Conservation (phyloP, 2,329 filamentous ascomycete species). For the Aspergillus floridensis region DNA sequence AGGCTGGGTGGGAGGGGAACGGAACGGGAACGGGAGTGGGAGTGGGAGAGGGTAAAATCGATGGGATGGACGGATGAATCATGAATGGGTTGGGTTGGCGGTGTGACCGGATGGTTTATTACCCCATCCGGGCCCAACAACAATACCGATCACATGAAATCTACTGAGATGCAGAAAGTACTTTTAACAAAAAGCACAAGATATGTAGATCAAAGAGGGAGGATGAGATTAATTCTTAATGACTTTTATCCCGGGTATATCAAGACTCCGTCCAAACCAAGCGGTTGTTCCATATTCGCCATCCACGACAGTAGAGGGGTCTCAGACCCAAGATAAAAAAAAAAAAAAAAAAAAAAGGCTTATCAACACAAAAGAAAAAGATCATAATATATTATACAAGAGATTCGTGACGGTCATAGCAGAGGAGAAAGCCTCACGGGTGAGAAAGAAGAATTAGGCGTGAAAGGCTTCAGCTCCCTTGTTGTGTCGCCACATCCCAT, state of each 20-base stretch:
- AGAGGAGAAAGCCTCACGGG: background rate
- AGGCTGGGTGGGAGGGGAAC: too few species aligned
- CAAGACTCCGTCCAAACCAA: background rate
- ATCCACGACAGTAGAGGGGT: constrained; percentile 7
- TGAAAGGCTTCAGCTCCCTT: constrained; percentile 13
- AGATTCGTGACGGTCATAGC: constrained; percentile 8
- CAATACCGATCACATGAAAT: background rate
- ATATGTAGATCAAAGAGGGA: background rate
- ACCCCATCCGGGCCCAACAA: background rate
- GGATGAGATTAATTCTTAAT: background rate
- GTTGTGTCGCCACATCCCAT: constrained; percentile 24
- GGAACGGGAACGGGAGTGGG: too few species aligned
- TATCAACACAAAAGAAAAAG: background rate
- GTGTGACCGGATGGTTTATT: background rate
- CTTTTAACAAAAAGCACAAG: too few species aligned
- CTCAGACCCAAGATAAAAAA: background rate
- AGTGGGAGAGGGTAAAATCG: too few species aligned
- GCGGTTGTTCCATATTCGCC: constrained; percentile 1
- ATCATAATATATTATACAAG: constrained; percentile 10
- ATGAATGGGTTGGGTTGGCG: background rate
- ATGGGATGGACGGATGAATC: too few species aligned
- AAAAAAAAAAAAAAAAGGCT: background rate
- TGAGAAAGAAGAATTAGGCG: background rate
- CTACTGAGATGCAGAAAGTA: too few species aligned
- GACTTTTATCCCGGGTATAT: constrained; percentile 9